Percentiles rank a stretch among this genome's conserved stretches.
These are phyloP conservation scores for Trametes villosa DNA, from an alignment of 768 basidiomycete species.

Conservation along the genomic window DNA sequence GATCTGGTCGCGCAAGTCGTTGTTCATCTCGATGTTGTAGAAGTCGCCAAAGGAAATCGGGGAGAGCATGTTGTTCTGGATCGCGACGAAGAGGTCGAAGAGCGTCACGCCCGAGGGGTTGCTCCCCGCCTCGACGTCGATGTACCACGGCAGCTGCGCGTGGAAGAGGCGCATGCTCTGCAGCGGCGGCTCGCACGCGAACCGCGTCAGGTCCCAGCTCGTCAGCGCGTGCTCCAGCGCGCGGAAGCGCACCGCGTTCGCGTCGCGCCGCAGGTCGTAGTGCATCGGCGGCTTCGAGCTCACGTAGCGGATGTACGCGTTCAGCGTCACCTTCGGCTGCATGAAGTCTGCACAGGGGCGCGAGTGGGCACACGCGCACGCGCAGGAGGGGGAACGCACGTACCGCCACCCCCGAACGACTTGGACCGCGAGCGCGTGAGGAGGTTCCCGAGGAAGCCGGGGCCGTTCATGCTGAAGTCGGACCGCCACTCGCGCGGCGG, in stretches of 20 bases:
- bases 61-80: constrained; percentile 47
- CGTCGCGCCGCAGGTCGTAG: constrained; percentile 54
- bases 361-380: not conserved
- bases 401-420: constrained; percentile 28
- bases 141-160: constrained; percentile 65
- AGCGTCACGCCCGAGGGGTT: constrained; percentile 62
- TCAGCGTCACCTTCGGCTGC: constrained; percentile 26
- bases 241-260: constrained; percentile 47
- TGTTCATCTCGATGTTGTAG: constrained; percentile 59
- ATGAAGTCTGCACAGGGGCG: constrained; percentile 3
- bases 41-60: constrained; percentile 57
- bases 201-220: constrained; percentile 55
- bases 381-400: not conserved
- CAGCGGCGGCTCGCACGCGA: constrained; percentile 56
- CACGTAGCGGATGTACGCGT: constrained; percentile 34
- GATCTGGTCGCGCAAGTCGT: constrained; percentile 48
- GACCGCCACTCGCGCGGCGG: constrained; percentile 39
- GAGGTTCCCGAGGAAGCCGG: constrained; percentile 27
- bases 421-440: constrained; percentile 26
- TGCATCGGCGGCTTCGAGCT: constrained; percentile 42
- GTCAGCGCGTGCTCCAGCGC: constrained; percentile 48
- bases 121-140: constrained; percentile 53
- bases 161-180: constrained; percentile 59
- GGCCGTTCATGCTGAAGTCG: constrained; percentile 36
- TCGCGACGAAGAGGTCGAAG: constrained; percentile 53